Evolutionary conservation across 148 eudicot species (phyloP).

Genomic region (Persicaria tinctoria): DNA sequence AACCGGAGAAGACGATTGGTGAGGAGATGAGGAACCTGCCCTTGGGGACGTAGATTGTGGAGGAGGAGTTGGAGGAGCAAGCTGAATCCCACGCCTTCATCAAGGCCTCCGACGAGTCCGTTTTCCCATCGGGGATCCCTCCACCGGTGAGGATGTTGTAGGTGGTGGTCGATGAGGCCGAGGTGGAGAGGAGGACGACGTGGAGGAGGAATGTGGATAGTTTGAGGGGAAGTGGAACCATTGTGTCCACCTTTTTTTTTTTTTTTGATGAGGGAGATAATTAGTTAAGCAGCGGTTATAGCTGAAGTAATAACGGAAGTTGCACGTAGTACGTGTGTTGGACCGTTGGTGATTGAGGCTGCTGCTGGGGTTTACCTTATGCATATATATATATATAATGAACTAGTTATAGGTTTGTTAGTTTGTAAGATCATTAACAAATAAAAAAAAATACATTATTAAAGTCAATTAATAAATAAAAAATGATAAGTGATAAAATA

Average conservation of each 20-base stretch:
- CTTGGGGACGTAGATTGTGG: slow-evolving; percentile 38
- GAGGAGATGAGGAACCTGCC: slow-evolving; percentile 36
- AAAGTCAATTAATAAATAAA: too few species aligned
- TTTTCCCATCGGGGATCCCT: slow-evolving; percentile 37
- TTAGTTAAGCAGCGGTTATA: too few species aligned
- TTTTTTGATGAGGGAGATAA: too few species aligned
- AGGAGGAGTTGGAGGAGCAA: slow-evolving; percentile 21
- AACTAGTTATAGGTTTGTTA: too few species aligned
- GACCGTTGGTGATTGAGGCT: too few species aligned
- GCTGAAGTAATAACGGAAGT: too few species aligned
- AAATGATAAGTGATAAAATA: too few species aligned
- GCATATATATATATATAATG: too few species aligned
- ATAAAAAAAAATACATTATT: too few species aligned
- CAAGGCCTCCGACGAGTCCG: slow-evolving; percentile 37
- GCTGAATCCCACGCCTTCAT: slow-evolving; percentile 45
- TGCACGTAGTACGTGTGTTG: too few species aligned
- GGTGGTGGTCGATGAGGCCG: slow-evolving; percentile 22
- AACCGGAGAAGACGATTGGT: slow-evolving; percentile 23
- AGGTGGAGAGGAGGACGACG: neutral
- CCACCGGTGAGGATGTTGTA: slow-evolving; percentile 19
- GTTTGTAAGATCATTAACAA: too few species aligned
- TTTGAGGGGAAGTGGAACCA: neutral
- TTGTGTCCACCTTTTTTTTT: neutral
- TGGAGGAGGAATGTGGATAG: slow-evolving; percentile 3
- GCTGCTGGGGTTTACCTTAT: too few species aligned